A percentile compares a stretch with the other conserved stretches of the same genome.
Conservation (phyloP, 306 rosid genomes). For the Prosopis cineraria region DNA sequence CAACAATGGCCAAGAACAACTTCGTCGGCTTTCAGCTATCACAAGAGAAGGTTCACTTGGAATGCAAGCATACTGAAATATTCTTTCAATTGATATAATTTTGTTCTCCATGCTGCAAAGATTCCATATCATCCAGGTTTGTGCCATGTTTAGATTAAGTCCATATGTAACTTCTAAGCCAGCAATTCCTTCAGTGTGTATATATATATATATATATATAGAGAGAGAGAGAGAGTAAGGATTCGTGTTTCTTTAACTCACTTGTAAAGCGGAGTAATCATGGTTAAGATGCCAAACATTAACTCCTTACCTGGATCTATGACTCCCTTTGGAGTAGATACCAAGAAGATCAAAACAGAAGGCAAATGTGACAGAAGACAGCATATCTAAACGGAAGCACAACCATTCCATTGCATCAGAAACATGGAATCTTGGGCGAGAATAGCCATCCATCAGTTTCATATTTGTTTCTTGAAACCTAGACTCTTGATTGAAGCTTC, state of each 20-base stretch:
- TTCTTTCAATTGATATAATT: slow-evolving; percentile 79
- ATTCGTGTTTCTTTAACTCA: not conserved
- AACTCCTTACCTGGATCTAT: slow-evolving; percentile 56
- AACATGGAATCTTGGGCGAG: slow-evolving; percentile 53
- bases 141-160: slow-evolving; percentile 58
- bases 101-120: slow-evolving; percentile 63
- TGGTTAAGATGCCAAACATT: too few species aligned
- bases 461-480: too few species aligned
- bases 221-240: too few species aligned
- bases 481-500: slow-evolving; percentile 61
- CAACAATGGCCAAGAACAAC: slow-evolving; percentile 56
- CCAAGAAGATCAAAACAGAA: slow-evolving; percentile 57
- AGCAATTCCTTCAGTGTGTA: slow-evolving; percentile 49
- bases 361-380: slow-evolving; percentile 63
- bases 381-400: slow-evolving; percentile 60
- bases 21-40: slow-evolving; percentile 49
- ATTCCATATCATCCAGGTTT: slow-evolving; percentile 50
- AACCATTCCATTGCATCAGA: slow-evolving; percentile 70
- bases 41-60: slow-evolving; percentile 71
- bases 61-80: slow-evolving; percentile 53
- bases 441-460: slow-evolving; percentile 57
- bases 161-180: slow-evolving; percentile 77
- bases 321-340: slow-evolving; percentile 57
- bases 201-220: too few species aligned
- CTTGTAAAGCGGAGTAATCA: too few species aligned